phyloP scores from a whole-genome alignment of 1,284 basidiomycete species.

The Pseudozyma tsukubaensis region DNA sequence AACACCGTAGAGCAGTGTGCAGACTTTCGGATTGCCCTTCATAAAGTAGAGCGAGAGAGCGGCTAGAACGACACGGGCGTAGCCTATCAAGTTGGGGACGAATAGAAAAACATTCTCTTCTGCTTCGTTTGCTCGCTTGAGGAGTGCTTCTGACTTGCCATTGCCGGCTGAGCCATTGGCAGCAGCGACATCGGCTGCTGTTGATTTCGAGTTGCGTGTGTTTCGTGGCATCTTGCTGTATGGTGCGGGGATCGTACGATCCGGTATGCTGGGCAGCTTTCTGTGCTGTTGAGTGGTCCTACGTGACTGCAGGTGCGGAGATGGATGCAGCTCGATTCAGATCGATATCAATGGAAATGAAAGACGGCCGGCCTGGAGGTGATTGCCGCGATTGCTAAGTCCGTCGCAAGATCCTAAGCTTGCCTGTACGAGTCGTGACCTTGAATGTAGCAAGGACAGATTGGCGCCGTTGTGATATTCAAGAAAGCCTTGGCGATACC shows the following conservation, averaged over 20 bases:
- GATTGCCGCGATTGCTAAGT: too few species aligned
- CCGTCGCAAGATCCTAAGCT: too few species aligned
- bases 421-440: too few species aligned
- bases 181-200: constrained; percentile 35
- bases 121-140: constrained; percentile 47
- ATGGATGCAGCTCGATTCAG: too few species aligned
- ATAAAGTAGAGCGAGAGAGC: constrained; percentile 91
- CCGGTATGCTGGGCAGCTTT: background rate
- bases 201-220: constrained; percentile 41
- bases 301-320: too few species aligned
- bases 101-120: constrained; percentile 74
- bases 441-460: too few species aligned
- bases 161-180: constrained; percentile 20
- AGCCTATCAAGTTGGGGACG: constrained; percentile 94
- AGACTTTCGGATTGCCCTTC: constrained; percentile 83
- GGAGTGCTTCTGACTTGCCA: constrained; percentile 33
- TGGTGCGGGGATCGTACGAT: background rate
- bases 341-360: too few species aligned
- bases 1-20: constrained; percentile 88
- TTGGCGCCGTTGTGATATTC: too few species aligned
- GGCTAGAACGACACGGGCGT: constrained; percentile 89
- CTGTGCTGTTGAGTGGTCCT: background rate
- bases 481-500: background rate
- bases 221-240: constrained; percentile 27
- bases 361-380: too few species aligned